Base-by-base conservation (phyloP, 495 filamentous ascomycete genomes). In the Hapsidospora chrysogenum region DNA sequence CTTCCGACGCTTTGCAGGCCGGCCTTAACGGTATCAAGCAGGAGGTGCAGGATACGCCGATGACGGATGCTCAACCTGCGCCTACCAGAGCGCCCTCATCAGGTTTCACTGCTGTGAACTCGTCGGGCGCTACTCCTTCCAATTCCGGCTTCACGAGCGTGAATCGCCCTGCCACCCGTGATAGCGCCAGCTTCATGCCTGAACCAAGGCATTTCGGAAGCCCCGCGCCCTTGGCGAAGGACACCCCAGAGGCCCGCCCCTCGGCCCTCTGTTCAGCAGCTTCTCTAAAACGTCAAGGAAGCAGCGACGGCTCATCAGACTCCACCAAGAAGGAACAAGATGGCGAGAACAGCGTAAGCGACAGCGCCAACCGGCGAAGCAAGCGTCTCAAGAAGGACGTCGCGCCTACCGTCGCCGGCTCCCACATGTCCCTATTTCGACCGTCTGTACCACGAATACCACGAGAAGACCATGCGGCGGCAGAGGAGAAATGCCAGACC, bases 371-470 rank as follows among this genome's bases (percentile, higher is more conserved):
- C 38, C 69, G 92, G 38, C 74, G 87, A 35, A 95, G 85, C 53
- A 96, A 97, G 59, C 71, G 89, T 23, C 58, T 92, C 7, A 92
- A 87, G 57, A 94, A 93, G 71, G 85, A 89, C 68, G 70, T 72
- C 27, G 76, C 78, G 35, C 87, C 87, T 13, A 93, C 82, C 26
- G 80, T 96, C 38, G 85, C 84, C 41, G 89, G 92, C 19, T 94
- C 86, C 25, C 85, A 95, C 59, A 97, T 96, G 89, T 87, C 80
- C 38, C 65, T 93, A 39, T 81, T 92, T 46, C 79, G 85, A 29
- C 83, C 85, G 26, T 74, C 80, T 8, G 77, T 68, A 14, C 79
- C 83, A 4, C 72, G 78, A 39, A 68, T 75, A 35, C 66, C 74
- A 38, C 62, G 68, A 25, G 76, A 74, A 43, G 66, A 68, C 16